A percentile compares a stretch with the other conserved stretches of the same genome.
These are phyloP conservation scores for Thalassia testudinum DNA, from an alignment of 116 monocot genomes.

Conservation along the genomic window DNA sequence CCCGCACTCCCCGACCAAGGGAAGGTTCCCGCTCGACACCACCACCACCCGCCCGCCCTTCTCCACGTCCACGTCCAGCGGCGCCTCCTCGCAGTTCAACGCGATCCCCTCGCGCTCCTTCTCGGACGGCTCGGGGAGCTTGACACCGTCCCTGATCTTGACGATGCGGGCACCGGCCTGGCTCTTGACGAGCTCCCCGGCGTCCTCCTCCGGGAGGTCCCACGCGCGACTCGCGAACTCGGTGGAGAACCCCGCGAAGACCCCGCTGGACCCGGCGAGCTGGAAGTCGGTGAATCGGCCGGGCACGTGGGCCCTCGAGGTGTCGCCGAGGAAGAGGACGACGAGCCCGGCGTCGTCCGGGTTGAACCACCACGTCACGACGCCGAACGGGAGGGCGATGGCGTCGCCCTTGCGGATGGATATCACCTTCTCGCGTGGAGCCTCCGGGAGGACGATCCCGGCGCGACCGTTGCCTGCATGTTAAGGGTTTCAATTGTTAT, in stretches of 20 bases:
- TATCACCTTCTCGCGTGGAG: constrained; percentile 46
- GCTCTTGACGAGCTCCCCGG: constrained; percentile 24
- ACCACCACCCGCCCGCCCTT: constrained; percentile 68
- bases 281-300: constrained; percentile 80
- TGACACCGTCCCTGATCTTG: constrained; percentile 35
- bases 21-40: constrained; percentile 66
- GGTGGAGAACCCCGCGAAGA: constrained; percentile 68
- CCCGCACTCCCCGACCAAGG: constrained; percentile 54
- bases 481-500: not conserved
- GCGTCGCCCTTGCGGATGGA: constrained; percentile 48
- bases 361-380: constrained; percentile 88
- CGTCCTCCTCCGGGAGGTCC: constrained; percentile 39
- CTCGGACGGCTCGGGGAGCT: constrained; percentile 23
- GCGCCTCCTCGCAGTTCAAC: constrained; percentile 69
- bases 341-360: constrained; percentile 37
- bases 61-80: constrained; percentile 60
- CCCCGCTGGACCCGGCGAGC: constrained; percentile 46
- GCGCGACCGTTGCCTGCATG: constrained; percentile 43
- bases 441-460: constrained; percentile 53
- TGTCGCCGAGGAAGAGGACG: constrained; percentile 83
- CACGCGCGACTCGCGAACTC: constrained; percentile 73
- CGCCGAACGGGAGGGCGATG: constrained; percentile 71
- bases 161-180: constrained; percentile 31
- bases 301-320: constrained; percentile 52
- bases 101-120: constrained; percentile 36